Evolutionary conservation across 495 filamentous ascomycete genomes (phyloP).

Genomic region (Talaromyces borbonicus): DNA sequence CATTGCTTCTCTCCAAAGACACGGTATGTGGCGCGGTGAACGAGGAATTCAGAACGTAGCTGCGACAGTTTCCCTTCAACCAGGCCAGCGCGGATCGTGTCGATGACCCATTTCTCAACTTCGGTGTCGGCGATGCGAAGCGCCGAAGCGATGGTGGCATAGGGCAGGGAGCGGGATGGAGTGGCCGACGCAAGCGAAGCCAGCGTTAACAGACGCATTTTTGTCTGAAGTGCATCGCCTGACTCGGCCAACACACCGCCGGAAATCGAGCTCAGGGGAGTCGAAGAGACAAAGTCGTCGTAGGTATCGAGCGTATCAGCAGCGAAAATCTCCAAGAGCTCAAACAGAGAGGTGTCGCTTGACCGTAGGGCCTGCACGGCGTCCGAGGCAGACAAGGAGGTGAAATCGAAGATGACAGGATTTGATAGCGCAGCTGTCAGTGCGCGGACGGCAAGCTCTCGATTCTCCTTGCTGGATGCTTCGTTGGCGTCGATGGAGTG

Average conservation of each 20-base stretch:
- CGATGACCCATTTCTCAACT: constrained; percentile 97
- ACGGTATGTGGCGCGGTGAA: constrained; percentile 88
- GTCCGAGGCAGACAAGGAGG: constrained; percentile 79
- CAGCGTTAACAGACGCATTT: constrained; percentile 92
- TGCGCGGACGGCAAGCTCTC: constrained; percentile 72
- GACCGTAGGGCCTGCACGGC: constrained; percentile 76
- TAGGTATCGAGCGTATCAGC: constrained; percentile 89
- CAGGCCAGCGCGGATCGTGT: constrained; percentile 87
- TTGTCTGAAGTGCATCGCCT: constrained; percentile 72
- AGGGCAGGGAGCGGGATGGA: constrained; percentile 73
- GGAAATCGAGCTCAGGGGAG: constrained; percentile 33
- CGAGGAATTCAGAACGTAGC: constrained; percentile 80
- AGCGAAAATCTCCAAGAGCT: constrained; percentile 91
- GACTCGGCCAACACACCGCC: constrained; percentile 43
- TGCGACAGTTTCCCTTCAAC: constrained; percentile 93
- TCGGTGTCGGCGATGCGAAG: constrained; percentile 72
- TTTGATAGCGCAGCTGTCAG: constrained; percentile 71
- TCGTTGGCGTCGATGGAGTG: constrained; percentile 73
- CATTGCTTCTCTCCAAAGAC: constrained; percentile 98
- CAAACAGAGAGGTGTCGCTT: constrained; percentile 71
- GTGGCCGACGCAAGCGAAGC: constrained; percentile 78
- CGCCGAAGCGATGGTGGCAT: constrained; percentile 67
- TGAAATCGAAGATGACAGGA: constrained; percentile 80
- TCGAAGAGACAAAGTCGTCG: constrained; percentile 65
- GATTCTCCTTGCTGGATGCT: constrained; percentile 57